phyloP scores from a whole-genome alignment of 129 eudicot species.

The Calendula officinalis region DNA sequence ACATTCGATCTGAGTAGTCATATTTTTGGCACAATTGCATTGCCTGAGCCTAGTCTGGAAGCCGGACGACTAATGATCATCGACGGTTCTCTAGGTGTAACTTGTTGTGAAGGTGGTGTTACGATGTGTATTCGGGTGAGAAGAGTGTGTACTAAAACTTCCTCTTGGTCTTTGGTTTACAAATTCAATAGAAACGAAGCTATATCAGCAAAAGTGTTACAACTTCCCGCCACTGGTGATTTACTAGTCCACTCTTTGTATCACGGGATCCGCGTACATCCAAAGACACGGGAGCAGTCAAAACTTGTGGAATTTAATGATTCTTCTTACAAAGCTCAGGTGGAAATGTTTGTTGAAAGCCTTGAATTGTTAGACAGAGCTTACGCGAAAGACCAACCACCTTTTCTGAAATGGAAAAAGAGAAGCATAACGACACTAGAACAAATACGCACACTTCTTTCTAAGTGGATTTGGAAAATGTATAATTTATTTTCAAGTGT shows the following conservation, averaged over 20 bases:
- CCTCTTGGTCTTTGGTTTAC: too few relatives aligned
- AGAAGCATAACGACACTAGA: not conserved
- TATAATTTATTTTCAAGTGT: too few relatives aligned
- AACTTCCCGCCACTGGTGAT: not conserved
- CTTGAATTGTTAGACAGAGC: not conserved
- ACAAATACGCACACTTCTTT: too few relatives aligned
- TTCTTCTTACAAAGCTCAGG: not conserved
- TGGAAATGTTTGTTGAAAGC: conserved; percentile 4
- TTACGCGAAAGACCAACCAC: not conserved
- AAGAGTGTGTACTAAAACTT: too few relatives aligned
- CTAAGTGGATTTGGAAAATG: too few relatives aligned
- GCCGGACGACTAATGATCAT: not conserved
- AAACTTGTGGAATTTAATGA: not conserved
- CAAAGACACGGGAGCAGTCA: not conserved
- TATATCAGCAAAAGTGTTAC: not conserved
- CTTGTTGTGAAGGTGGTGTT: too few relatives aligned
- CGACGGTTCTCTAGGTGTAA: too few relatives aligned
- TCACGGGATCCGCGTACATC: not conserved
- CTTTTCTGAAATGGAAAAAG: not conserved
- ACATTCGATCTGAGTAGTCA: not conserved
- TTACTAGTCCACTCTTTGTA: not conserved
- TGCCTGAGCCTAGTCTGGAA: not conserved
- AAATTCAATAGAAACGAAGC: too few relatives aligned
- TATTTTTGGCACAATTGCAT: not conserved
- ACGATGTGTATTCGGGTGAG: too few relatives aligned